Conservation (phyloP, 768 basidiomycete species). For the Rhizopogon rudus region DNA sequence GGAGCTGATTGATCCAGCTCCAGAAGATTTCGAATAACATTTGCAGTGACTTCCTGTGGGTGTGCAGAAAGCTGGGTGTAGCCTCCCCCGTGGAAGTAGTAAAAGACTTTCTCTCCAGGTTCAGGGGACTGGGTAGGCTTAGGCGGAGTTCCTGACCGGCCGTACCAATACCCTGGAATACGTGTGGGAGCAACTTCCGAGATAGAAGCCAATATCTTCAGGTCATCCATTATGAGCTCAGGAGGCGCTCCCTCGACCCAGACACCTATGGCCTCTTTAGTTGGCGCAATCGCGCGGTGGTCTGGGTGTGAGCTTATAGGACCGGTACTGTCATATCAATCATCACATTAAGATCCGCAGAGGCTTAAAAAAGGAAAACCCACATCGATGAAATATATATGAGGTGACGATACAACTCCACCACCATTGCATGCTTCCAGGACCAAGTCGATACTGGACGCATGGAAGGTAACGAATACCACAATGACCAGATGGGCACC, state of each 20-base stretch:
- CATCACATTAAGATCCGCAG: not conserved
- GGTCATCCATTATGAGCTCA: slow-evolving; percentile 26
- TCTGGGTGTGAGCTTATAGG: slow-evolving; percentile 4
- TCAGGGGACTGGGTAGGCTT: slow-evolving; percentile 31
- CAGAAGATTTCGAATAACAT: slow-evolving; percentile 43
- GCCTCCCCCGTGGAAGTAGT: slow-evolving; percentile 60
- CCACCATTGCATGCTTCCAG: slow-evolving; percentile 32
- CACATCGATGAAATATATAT: slow-evolving; percentile 16
- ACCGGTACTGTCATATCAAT: slow-evolving; percentile 5
- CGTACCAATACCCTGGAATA: slow-evolving; percentile 56
- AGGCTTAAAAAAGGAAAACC: slow-evolving; percentile 2
- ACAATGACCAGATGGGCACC: slow-evolving; percentile 43
- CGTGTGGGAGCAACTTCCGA: slow-evolving; percentile 36
- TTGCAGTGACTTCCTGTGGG: slow-evolving; percentile 43
- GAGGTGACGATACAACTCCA: slow-evolving; percentile 31
- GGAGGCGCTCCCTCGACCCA: slow-evolving; percentile 29
- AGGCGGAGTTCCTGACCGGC: slow-evolving; percentile 33
- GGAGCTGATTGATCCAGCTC: slow-evolving; percentile 37
- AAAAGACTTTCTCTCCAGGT: slow-evolving; percentile 52
- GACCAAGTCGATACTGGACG: slow-evolving; percentile 46
- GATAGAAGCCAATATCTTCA: slow-evolving; percentile 19
- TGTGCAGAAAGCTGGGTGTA: slow-evolving; percentile 52
- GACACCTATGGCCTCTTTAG: slow-evolving; percentile 13
- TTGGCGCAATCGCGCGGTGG: slow-evolving; percentile 7
- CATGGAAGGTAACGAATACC: slow-evolving; percentile 26